A percentile compares a stretch with the other conserved stretches of the same genome.
phyloP scores from a whole-genome alignment of 805 yeast genomes.

The Lachancea fermentati region DNA sequence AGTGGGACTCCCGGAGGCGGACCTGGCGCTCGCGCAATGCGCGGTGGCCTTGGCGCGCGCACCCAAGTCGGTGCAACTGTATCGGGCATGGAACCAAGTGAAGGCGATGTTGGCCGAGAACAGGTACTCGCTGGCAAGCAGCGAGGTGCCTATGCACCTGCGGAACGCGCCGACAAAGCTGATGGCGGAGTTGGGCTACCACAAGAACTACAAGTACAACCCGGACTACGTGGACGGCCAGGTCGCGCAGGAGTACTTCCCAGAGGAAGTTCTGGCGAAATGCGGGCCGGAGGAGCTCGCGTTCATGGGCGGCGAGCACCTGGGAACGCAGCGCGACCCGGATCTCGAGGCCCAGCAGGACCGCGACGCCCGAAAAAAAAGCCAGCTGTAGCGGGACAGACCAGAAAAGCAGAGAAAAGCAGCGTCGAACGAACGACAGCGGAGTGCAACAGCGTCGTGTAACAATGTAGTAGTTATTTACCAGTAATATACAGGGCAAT shows the following conservation, averaged over 20 bases:
- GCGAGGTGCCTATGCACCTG: slow-evolving; percentile 64
- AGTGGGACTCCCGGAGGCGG: slow-evolving; percentile 94
- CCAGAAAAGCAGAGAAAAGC: too few relatives aligned
- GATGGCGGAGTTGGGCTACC: slow-evolving; percentile 86
- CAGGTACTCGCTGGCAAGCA: slow-evolving; percentile 42
- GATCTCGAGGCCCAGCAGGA: too few relatives aligned
- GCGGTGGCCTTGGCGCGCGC: slow-evolving; percentile 86
- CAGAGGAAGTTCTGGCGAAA: slow-evolving; percentile 42
- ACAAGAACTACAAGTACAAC: slow-evolving; percentile 80
- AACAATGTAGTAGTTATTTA: too few relatives aligned
- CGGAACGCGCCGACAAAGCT: slow-evolving; percentile 92
- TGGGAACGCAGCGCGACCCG: slow-evolving; percentile 45
- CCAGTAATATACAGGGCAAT: background rate
- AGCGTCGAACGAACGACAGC: too few relatives aligned
- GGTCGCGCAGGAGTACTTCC: slow-evolving; percentile 72
- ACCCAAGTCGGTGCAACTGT: slow-evolving; percentile 78
- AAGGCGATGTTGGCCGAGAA: slow-evolving; percentile 53
- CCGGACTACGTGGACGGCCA: slow-evolving; percentile 71
- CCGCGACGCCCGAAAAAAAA: too few relatives aligned
- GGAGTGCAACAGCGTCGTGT: too few relatives aligned
- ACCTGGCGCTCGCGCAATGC: slow-evolving; percentile 83
- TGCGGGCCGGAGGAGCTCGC: slow-evolving; percentile 33
- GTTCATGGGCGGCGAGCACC: slow-evolving; percentile 49
- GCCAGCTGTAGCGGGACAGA: too few relatives aligned
- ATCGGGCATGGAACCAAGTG: slow-evolving; percentile 71